phyloP scores from a whole-genome alignment of 352 stramenopile species.

The Globisporangium splendens region DNA sequence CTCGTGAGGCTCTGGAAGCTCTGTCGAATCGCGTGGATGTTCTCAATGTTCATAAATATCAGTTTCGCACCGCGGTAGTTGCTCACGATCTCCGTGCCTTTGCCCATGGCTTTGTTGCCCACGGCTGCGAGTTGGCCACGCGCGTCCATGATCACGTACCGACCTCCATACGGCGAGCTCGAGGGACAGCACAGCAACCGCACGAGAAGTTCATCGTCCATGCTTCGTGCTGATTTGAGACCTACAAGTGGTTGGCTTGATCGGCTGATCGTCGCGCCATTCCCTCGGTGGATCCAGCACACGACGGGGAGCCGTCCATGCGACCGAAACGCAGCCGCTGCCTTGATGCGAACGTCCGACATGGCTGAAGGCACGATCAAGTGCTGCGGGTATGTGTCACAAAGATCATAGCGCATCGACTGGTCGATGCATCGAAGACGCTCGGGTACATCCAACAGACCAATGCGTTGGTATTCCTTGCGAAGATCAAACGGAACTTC shows the following conservation, averaged over 20 bases:
- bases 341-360: slow-evolving; percentile 84
- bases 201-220: slow-evolving; percentile 79
- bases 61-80: slow-evolving; percentile 94
- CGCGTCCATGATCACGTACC: slow-evolving; percentile 84
- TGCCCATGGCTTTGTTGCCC: slow-evolving; percentile 90
- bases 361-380: slow-evolving; percentile 92
- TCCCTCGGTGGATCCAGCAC: slow-evolving; percentile 67
- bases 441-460: slow-evolving; percentile 59
- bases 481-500: slow-evolving; percentile 77
- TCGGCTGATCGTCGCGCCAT: slow-evolving; percentile 75
- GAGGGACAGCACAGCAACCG: slow-evolving; percentile 56
- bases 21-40: slow-evolving; percentile 97
- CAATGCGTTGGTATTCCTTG: slow-evolving; percentile 75
- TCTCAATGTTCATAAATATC: slow-evolving; percentile 98
- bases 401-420: slow-evolving; percentile 78
- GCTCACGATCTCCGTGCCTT: slow-evolving; percentile 94
- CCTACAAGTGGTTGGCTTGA: slow-evolving; percentile 80
- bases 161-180: slow-evolving; percentile 40
- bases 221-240: slow-evolving; percentile 69
- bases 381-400: slow-evolving; percentile 93
- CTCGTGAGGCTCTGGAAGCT: slow-evolving; percentile 86
- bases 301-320: slow-evolving; percentile 70
- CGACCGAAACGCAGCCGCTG: slow-evolving; percentile 66
- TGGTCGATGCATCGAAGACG: slow-evolving; percentile 78
- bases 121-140: slow-evolving; percentile 80